phyloP scores from a whole-genome alignment of 495 filamentous ascomycete genomes.

The Hypoxylon crocopeplum region DNA sequence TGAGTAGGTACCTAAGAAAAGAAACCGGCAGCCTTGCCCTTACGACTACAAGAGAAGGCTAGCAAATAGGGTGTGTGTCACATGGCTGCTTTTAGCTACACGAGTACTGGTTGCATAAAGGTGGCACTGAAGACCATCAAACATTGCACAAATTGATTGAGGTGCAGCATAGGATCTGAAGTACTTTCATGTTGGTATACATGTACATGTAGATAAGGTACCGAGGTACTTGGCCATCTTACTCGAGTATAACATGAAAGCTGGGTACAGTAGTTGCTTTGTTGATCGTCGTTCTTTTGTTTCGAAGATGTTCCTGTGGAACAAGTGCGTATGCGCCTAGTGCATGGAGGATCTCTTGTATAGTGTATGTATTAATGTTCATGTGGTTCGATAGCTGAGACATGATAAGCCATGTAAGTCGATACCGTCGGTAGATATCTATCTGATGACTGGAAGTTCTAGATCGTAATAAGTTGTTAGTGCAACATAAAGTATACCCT shows the following conservation, averaged over 20 bases:
- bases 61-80: constrained; percentile 25
- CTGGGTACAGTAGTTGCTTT: not conserved
- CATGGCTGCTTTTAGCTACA: constrained; percentile 31
- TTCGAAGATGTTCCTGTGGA: too few species aligned
- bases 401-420: constrained; percentile 1
- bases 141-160: constrained; percentile 17
- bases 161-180: too few species aligned
- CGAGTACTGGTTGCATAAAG: constrained; percentile 16
- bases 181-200: too few species aligned
- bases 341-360: too few species aligned
- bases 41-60: too few species aligned
- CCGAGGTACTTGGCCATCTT: too few species aligned
- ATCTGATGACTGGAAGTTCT: not conserved
- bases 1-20: not conserved
- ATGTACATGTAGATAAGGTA: not conserved
- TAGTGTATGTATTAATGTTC: not conserved
- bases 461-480: not conserved
- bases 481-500: constrained; percentile 7
- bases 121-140: not conserved
- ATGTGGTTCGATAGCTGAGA: not conserved
- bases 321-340: not conserved
- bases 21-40: too few species aligned
- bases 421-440: not conserved
- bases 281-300: not conserved
- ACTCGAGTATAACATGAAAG: too few species aligned